Base-by-base conservation (phyloP, 1,284 basidiomycete species). In the Cerioporus squamosus region DNA sequence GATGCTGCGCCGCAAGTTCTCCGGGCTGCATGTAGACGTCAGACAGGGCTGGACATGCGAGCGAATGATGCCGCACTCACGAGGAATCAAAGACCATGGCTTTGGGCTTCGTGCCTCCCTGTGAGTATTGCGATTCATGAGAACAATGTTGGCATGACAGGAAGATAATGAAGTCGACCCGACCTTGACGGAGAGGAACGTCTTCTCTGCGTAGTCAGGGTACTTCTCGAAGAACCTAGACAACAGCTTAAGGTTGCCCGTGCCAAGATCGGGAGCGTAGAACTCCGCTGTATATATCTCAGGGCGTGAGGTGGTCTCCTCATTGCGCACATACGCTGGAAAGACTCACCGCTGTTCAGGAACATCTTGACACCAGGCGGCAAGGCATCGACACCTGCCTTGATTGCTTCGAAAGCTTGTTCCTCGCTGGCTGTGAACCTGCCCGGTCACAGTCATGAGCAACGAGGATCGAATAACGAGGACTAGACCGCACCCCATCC, bases 321-420 rank as follows among this genome's bases (percentile, higher is more conserved):
- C 8, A 33, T 63, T 77, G 80, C 67, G 79, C 15, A 17, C 12
- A 81, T 22, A 77, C 70, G 7, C 74, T 2, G 15, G 33, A 9
- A 65, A 33, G 81, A 22, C 46, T 31, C n/a, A 48, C 46, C n/a
- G 46, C 75, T 79, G 57, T 82, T 81, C 51, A 83, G 55, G 44
- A 81, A 60, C 74, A 78, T 76, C 67, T 81, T 87, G 39, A 77
- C 68, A 20, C 76, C 78, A 0, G 72, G 56, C 8, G 80, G 80
- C n/a, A 80, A 72, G 0, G 82, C 79, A 24, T 84, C 80, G 43
- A 90, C 75, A 15, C 82, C 82, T 3, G 86, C 82, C 67, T 83
- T 86, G 76, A 90, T 86, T 5, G 84, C 76, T 40, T 79, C 81
- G 59, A 90, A 88, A 17, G 80, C 80, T 2, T 78, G 10, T 17